Conservation (phyloP, 768 basidiomycete species). For the Lactarius sanguifluus region DNA sequence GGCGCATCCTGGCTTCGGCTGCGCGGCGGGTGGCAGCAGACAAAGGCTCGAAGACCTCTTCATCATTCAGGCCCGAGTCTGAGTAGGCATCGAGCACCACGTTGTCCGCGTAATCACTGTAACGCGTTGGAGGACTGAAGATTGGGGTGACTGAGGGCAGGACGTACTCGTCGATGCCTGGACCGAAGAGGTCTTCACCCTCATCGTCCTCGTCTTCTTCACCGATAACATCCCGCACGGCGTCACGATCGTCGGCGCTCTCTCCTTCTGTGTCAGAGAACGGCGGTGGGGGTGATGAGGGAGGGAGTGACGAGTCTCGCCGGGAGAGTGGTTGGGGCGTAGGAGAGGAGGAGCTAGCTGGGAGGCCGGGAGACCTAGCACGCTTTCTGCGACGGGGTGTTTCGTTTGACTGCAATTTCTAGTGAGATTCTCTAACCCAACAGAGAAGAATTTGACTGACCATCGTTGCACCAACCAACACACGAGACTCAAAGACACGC, state of each 20-base stretch:
- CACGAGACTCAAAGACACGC: slow-evolving; percentile 3
- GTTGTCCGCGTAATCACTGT: slow-evolving; percentile 85
- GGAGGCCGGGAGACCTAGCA: slow-evolving; percentile 29
- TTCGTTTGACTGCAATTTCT: slow-evolving; percentile 15
- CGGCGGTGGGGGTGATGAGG: slow-evolving; percentile 77
- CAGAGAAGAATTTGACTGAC: background rate
- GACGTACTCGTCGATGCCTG: slow-evolving; percentile 70
- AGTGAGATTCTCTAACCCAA: background rate
- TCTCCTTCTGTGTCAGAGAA: slow-evolving; percentile 85
- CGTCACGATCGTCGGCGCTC: slow-evolving; percentile 68
- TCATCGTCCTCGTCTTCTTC: slow-evolving; percentile 79
- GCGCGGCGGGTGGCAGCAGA: slow-evolving; percentile 70
- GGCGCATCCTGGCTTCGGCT: slow-evolving; percentile 85
- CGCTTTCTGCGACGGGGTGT: slow-evolving; percentile 31
- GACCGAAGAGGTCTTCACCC: slow-evolving; percentile 90
- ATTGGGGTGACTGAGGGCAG: slow-evolving; percentile 15
- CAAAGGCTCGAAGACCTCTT: slow-evolving; percentile 64
- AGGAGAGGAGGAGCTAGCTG: slow-evolving; percentile 42
- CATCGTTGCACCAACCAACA: background rate
- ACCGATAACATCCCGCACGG: slow-evolving; percentile 62
- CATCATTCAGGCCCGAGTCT: slow-evolving; percentile 83
- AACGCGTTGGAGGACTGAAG: slow-evolving; percentile 5
- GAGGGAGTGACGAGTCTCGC: slow-evolving; percentile 60
- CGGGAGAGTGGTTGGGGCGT: slow-evolving; percentile 44
- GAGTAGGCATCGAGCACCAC: slow-evolving; percentile 84